Evolutionary conservation across 345 rosid species (phyloP).

Genomic region (Abelmoschus esculentus): DNA sequence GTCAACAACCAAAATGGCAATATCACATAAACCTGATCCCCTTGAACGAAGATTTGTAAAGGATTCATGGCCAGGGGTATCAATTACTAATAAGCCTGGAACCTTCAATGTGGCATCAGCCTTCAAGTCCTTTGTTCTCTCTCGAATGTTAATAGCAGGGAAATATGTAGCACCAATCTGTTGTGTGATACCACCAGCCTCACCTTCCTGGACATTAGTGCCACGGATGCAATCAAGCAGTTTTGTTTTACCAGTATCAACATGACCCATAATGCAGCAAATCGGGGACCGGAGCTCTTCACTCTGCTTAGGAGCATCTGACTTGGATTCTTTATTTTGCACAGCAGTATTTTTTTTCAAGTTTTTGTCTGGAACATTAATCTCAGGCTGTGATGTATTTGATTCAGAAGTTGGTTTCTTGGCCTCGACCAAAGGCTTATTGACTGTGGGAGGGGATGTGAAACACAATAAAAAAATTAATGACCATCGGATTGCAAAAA

Average conservation of each 20-base stretch:
- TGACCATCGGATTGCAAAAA: neutral
- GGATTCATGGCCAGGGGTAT: slow-evolving; percentile 96
- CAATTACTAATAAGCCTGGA: slow-evolving; percentile 93
- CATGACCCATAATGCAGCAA: slow-evolving; percentile 98
- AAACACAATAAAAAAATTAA: neutral
- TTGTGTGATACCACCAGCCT: slow-evolving; percentile 98
- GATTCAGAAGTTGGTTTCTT: slow-evolving; percentile 5
- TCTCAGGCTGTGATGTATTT: slow-evolving; percentile 26
- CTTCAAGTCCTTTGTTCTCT: slow-evolving; percentile 88
- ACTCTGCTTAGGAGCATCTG: slow-evolving; percentile 30
- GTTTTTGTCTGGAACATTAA: slow-evolving; percentile 26
- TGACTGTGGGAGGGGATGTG: slow-evolving; percentile 23
- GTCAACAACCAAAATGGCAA: slow-evolving; percentile 96
- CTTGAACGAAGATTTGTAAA: slow-evolving; percentile 84
- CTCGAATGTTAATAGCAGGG: slow-evolving; percentile 88
- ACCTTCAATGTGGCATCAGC: slow-evolving; percentile 87
- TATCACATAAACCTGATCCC: slow-evolving; percentile 91
- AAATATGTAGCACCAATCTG: slow-evolving; percentile 98
- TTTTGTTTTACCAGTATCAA: slow-evolving; percentile 96
- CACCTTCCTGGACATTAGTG: slow-evolving; percentile 98
- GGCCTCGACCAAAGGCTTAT: slow-evolving; percentile 27
- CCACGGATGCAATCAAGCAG: slow-evolving; percentile 93
- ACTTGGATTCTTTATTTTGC: slow-evolving; percentile 29
- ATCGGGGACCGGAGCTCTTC: slow-evolving; percentile 85
- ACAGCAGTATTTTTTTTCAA: slow-evolving; percentile 28